Percentiles rank a stretch among this genome's conserved stretches.
Evolutionary conservation across 2,329 filamentous ascomycete species (phyloP).

Genomic region (Calonectria naviculata): DNA sequence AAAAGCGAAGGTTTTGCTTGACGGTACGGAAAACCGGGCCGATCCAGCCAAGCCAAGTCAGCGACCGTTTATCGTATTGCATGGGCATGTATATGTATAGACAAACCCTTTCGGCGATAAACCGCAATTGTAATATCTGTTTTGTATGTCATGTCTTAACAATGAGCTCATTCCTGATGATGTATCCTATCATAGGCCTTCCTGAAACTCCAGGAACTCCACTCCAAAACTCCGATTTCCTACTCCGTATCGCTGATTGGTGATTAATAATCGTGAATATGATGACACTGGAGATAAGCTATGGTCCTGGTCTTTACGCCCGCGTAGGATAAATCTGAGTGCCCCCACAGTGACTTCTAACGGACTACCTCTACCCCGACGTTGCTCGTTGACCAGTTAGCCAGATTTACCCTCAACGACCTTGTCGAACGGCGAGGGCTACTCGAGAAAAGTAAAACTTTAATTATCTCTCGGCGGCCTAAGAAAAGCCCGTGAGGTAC

Average conservation of each 20-base stretch:
- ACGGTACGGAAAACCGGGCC: slow-evolving; percentile 6
- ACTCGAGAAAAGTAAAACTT: no score
- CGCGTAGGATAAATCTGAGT: no score
- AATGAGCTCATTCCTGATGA: not conserved
- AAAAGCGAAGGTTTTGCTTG: slow-evolving; percentile 14
- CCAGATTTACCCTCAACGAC: no score
- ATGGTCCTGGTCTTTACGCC: no score
- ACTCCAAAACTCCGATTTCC: not conserved
- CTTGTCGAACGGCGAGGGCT: no score
- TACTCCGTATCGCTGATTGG: not conserved
- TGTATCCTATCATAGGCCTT: not conserved
- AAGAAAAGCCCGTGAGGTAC: no score
- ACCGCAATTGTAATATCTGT: slow-evolving; percentile 43
- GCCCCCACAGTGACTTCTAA: no score
- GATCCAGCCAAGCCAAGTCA: not conserved
- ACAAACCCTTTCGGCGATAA: slow-evolving; percentile 36
- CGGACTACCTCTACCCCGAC: no score
- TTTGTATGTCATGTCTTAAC: slow-evolving; percentile 22
- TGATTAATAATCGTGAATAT: slow-evolving; percentile 9
- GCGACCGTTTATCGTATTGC: slow-evolving; percentile 18
- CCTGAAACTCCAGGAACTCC: slow-evolving; percentile 2
- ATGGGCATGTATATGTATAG: slow-evolving; percentile 31
- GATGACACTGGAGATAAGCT: not conserved
- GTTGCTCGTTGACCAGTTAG: no score
- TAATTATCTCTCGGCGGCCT: no score